Conservation (phyloP, 441 rosid genomes). For the Populus hybrid region DNA sequence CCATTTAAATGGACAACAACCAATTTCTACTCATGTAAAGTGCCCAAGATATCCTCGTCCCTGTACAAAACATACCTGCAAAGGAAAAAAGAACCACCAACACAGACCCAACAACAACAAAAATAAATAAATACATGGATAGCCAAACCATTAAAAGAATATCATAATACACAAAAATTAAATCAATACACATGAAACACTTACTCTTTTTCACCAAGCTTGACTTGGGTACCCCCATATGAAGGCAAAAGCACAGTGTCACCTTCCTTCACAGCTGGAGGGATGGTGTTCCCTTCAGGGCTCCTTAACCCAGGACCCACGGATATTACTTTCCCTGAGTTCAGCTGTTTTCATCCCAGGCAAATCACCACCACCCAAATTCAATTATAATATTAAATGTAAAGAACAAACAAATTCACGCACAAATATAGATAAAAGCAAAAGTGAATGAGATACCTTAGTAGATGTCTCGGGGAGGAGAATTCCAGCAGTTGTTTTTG, state of each 20-base stretch:
- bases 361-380: background rate
- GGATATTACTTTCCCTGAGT: conserved; percentile 66
- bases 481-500: conserved; percentile 66
- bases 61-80: conserved; percentile 62
- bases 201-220: conserved; percentile 83
- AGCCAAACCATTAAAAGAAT: background rate
- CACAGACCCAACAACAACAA: background rate
- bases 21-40: conserved; percentile 50
- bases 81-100: background rate
- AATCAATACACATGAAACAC: conserved; percentile 8
- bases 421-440: background rate
- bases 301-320: conserved; percentile 62
- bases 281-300: conserved; percentile 48
- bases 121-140: background rate
- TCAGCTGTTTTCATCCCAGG: conserved; percentile 40
- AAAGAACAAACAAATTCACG: background rate
- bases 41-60: conserved; percentile 79
- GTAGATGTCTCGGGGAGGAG: conserved; percentile 66
- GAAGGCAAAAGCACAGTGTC: conserved; percentile 76
- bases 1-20: background rate
- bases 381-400: background rate
- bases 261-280: conserved; percentile 71
- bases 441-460: conserved; percentile 30
- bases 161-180: background rate
- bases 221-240: conserved; percentile 61